Evolutionary conservation across 805 yeast species (phyloP), one percentile per base, ranked within the genome.

Genomic region (Ogataea pilisensis): DNA sequence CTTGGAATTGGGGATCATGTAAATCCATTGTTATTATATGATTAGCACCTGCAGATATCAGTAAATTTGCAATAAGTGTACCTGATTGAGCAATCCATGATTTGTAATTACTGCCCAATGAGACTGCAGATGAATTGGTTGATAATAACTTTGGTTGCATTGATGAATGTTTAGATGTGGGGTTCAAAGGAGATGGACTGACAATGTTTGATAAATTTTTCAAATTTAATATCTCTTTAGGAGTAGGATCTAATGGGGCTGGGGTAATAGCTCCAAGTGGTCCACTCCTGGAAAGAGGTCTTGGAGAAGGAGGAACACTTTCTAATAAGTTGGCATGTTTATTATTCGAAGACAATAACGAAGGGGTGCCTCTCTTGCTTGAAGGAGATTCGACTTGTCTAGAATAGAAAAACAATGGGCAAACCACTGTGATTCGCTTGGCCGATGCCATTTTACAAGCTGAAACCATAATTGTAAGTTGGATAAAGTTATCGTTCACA

Each of bases 1-100:
- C 99, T 63, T 95, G 98, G 64, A 88, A 93, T 64, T 93, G 99
- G 2, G 98, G 89, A 57, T 93, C 99, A 61, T 93, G 99, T 43
- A 93, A 70, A 59, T 93, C 99, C 97, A 93, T 90, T 2, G 99
- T 93, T 49, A 93, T 89, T 42, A 90, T 81, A 56, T 95, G 93
- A 63, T 93, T 95, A 1, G 98, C 96, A 30, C 99, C 99, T 0
- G 98, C 93, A 2, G 91, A 77, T 3, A 88, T 85, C 48, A 93
- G 68, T 46, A 93, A 66, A 52, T 88, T 84, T 29, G 98, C 97
- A 49, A 93, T 77, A 45, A 93, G 69, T 2, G 95, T 89, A 11
- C 99, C 99, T 27, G 90, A 80, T 65, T 90, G 98, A 1, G 96
- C 93, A 27, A 90, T 83, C 98, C 99, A 93, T 51, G 88, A 82